Conservation (phyloP, 306 rosid species). For the Mimosa bimucronata region DNA sequence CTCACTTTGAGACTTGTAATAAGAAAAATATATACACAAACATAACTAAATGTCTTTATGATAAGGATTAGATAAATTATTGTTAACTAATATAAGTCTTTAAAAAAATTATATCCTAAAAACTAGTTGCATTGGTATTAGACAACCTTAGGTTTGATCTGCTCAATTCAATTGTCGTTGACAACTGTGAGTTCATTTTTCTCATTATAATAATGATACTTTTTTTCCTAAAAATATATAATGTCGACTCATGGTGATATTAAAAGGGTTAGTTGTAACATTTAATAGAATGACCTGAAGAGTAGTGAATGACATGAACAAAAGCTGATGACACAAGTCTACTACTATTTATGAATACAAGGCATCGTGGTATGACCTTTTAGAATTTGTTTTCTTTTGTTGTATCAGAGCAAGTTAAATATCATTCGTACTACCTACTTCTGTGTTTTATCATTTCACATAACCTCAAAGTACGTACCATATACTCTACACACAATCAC, state of each 20-base stretch:
- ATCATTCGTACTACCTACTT: neutral
- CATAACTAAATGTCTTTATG: no score
- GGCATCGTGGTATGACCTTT: neutral
- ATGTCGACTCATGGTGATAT: neutral
- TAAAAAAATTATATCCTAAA: no score
- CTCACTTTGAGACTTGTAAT: no score
- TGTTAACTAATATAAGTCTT: no score
- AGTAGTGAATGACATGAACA: neutral
- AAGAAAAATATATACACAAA: no score
- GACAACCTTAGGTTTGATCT: no score
- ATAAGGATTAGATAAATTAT: no score
- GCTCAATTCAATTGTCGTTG: neutral
- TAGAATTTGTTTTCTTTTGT: neutral
- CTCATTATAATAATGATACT: neutral
- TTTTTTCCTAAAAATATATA: neutral
- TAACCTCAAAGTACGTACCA: neutral
- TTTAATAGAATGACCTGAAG: neutral
- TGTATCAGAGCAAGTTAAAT: neutral
- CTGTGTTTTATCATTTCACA: neutral
- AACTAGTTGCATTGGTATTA: no score
- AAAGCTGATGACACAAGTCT: neutral
- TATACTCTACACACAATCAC: neutral
- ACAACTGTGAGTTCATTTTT: neutral
- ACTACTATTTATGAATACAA: neutral
- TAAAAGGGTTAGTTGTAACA: neutral